Conservation (phyloP, 805 yeast species). For the Suhomyces emberorum region DNA sequence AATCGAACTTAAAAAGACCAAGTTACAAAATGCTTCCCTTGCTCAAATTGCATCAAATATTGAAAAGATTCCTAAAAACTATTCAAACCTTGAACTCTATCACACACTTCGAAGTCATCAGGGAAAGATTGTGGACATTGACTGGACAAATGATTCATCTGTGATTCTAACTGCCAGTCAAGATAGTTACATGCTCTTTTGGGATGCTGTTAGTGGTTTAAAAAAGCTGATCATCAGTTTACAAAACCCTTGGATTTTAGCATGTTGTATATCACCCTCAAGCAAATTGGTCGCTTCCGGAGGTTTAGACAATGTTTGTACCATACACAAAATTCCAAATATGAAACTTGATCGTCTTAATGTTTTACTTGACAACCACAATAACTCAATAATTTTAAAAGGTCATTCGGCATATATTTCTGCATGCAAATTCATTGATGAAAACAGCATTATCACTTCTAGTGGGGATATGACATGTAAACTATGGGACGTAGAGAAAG, state of each 20-base stretch:
- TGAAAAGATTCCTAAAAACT: slow-evolving; percentile 26
- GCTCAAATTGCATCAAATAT: slow-evolving; percentile 34
- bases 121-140: slow-evolving; percentile 64
- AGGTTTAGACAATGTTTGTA: slow-evolving; percentile 77
- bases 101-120: slow-evolving; percentile 59
- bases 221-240: slow-evolving; percentile 69
- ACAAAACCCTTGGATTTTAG: slow-evolving; percentile 75
- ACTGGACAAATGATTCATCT: slow-evolving; percentile 65
- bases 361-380: slow-evolving; percentile 1
- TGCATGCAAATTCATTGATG: slow-evolving; percentile 65
- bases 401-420: slow-evolving; percentile 85
- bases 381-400: slow-evolving; percentile 50
- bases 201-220: slow-evolving; percentile 75
- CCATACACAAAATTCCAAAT: slow-evolving; percentile 46
- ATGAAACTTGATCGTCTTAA: background rate
- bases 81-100: slow-evolving; percentile 27
- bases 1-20: slow-evolving; percentile 41
- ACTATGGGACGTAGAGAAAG: slow-evolving; percentile 74
- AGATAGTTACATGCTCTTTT: slow-evolving; percentile 79
- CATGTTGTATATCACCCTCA: slow-evolving; percentile 70
- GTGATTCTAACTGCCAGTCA: slow-evolving; percentile 72
- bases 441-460: slow-evolving; percentile 53
- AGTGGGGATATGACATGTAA: slow-evolving; percentile 82
- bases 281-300: slow-evolving; percentile 71
- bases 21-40: slow-evolving; percentile 46